Base-by-base conservation (phyloP, 805 yeast genomes). In the Myxozyma neglecta region DNA sequence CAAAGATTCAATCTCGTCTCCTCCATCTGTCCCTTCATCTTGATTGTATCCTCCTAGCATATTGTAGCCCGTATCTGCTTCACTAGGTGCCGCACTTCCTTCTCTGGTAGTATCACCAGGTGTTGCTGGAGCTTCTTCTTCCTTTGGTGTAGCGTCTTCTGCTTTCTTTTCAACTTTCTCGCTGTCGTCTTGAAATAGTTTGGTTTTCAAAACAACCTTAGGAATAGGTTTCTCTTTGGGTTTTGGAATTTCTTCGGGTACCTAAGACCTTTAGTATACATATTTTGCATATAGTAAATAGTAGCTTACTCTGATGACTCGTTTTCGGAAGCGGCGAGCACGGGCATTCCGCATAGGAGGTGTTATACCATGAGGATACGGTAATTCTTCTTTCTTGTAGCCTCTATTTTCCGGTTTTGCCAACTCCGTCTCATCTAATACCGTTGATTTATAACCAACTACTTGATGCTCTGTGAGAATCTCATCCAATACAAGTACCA, bases 271-370 rank as follows among this genome's bases (percentile, higher is more conserved):
- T 39, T 18, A 39, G 48, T 39, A 47, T 7, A 18, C 39, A 11
- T 53, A 34, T 14, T 20, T 32, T 16, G 39, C 24, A 29, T 34
- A 2, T 16, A 7, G 14, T 4, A 36, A 42, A 6, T 13, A 7
- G 10, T 91, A 84, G 29, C 88, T 85, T 46, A 86, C 79, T 56
- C 85, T 86, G 58, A 86, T 85, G 65, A 89, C 81, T 60, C 87
- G 84, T 57, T 87, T 83, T 53, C 90, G 85, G 71, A 89, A 86
- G 63, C 94, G 80, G 48, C 90, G 77, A 63, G 87, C 82, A 47
- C 84, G 79, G 1, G 87, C 88, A 67, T 87, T 85, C 69, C 83
- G 82, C 76, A 89, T 79, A 0, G 98, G 97, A 6, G 90, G 86
- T 0, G 94, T 84, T 18, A 94, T 72, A 7, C 99, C 99, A 73